Conservation (phyloP, 371 early-diverging fungal genomes). For the Apophysomyces ossiformis region DNA sequence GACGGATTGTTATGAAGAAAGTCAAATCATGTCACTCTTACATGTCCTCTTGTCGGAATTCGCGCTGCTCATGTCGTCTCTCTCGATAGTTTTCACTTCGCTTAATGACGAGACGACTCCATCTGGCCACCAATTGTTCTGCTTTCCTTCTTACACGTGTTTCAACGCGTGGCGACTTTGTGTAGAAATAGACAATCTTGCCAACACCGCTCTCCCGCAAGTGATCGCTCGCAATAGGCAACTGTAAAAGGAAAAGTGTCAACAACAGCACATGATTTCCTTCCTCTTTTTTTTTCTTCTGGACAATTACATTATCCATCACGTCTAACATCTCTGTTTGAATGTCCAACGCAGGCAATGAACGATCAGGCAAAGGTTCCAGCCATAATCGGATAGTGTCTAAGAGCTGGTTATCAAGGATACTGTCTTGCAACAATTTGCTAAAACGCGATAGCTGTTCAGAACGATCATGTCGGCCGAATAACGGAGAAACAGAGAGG, state of each 20-base stretch:
- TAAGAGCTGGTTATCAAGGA: conserved; percentile 89
- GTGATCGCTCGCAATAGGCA: conserved; percentile 88
- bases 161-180: conserved; percentile 85
- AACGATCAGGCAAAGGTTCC: conserved; percentile 95
- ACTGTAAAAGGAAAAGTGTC: conserved; percentile 27
- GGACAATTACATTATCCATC: conserved; percentile 63
- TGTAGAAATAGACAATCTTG: conserved; percentile 93
- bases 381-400: conserved; percentile 92
- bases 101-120: conserved; percentile 87
- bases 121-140: conserved; percentile 81
- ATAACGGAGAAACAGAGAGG: too few relatives aligned
- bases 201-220: conserved; percentile 91
- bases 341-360: conserved; percentile 93
- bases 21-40: conserved; percentile 22
- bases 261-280: background rate
- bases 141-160: conserved; percentile 79
- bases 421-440: conserved; percentile 66
- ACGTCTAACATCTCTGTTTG: conserved; percentile 83
- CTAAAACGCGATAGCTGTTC: conserved; percentile 22
- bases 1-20: background rate
- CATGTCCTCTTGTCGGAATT: conserved; percentile 47
- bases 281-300: too few relatives aligned
- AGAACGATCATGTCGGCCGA: too few relatives aligned
- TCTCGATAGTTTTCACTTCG: conserved; percentile 82
- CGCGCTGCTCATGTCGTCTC: conserved; percentile 44